Evolutionary conservation across 2,329 filamentous ascomycete genomes (phyloP).

Genomic region (Aspergillus sp.): DNA sequence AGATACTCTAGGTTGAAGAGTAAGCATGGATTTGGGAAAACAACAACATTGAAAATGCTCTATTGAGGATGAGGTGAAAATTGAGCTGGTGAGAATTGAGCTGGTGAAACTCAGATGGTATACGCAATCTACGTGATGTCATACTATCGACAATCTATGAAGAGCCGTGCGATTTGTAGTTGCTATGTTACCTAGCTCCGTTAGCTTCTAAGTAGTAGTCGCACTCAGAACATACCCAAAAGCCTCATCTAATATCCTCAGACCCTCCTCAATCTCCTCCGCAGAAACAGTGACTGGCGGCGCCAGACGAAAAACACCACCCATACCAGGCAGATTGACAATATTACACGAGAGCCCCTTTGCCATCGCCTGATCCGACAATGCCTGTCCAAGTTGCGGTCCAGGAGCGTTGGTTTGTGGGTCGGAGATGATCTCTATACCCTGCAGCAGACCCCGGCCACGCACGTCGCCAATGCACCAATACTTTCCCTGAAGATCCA

Average conservation of each 20-base stretch:
- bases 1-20: too few relatives aligned
- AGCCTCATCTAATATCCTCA: conserved; percentile 52
- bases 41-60: too few relatives aligned
- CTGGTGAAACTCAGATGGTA: too few relatives aligned
- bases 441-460: conserved; percentile 52
- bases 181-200: too few relatives aligned
- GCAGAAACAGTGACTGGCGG: conserved; percentile 54
- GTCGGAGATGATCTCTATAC: conserved; percentile 53
- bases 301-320: conserved; percentile 53
- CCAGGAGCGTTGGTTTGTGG: conserved; percentile 43
- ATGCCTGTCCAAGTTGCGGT: conserved; percentile 40
- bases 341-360: conserved; percentile 54
- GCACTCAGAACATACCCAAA: conserved; percentile 28
- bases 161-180: too few relatives aligned
- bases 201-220: background rate
- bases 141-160: too few relatives aligned
- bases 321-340: conserved; percentile 48
- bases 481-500: conserved; percentile 44
- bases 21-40: too few relatives aligned
- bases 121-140: too few relatives aligned
- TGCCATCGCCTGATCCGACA: conserved; percentile 45
- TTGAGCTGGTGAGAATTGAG: too few relatives aligned
- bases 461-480: conserved; percentile 57
- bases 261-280: conserved; percentile 45
- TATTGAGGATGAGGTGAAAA: too few relatives aligned